Percentiles rank a stretch among this genome's conserved stretches.
Evolutionary conservation across 176 grass and related monocot genomes (phyloP).

Genomic region (Oryza australiensis): DNA sequence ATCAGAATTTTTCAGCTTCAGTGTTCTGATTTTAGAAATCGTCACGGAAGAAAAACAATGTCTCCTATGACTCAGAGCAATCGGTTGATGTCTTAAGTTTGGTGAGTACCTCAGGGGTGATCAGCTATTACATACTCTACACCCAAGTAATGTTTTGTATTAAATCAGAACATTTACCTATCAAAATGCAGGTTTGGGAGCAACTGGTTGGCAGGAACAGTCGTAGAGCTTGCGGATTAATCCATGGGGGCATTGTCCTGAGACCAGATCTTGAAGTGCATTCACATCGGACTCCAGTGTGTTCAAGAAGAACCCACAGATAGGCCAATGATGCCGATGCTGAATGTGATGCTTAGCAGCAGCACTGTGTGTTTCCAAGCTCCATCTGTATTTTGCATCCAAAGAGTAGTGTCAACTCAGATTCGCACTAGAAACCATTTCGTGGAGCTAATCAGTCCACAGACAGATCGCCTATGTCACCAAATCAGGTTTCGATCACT

Average conservation of each 20-base stretch:
- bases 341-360: conserved; percentile 65
- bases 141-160: not conserved
- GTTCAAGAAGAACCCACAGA: conserved; percentile 63
- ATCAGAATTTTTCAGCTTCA: conserved; percentile 76
- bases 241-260: conserved; percentile 39
- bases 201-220: conserved; percentile 59
- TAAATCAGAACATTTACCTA: not conserved
- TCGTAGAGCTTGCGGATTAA: conserved; percentile 46
- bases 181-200: conserved; percentile 53
- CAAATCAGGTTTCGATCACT: conserved; percentile 56
- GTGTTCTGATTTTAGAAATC: conserved; percentile 71
- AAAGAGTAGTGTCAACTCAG: conserved; percentile 27
- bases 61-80: conserved; percentile 32
- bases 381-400: conserved; percentile 52
- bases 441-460: not conserved
- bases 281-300: conserved; percentile 69
- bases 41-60: conserved; percentile 59
- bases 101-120: conserved; percentile 35
- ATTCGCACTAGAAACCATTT: not conserved
- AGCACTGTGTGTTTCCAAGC: conserved; percentile 51
- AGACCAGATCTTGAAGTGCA: conserved; percentile 52
- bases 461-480: conserved; percentile 38
- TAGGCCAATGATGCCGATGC: conserved; percentile 60
- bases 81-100: conserved; percentile 51
- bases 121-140: not conserved